Evolutionary conservation across 208 protist species (phyloP).

Genomic region (Crithidia bombi): DNA sequence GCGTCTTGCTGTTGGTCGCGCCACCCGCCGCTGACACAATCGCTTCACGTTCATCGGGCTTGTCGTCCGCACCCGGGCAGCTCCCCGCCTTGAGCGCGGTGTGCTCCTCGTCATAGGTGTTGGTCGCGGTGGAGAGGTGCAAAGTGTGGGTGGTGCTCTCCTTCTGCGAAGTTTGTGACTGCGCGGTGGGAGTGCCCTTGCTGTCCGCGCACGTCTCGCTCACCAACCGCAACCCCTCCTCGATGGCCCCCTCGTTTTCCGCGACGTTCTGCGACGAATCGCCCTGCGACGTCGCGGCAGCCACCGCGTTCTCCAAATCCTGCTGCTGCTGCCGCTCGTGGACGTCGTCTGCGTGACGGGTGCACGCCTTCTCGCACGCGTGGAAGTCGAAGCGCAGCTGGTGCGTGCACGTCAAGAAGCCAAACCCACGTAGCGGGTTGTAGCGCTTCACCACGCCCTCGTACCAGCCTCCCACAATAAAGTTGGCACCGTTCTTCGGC

Average conservation of each 20-base stretch:
- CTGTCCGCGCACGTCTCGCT: background rate
- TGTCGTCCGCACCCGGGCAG: background rate
- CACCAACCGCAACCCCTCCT: background rate
- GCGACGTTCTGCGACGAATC: background rate
- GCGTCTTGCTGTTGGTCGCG: conserved; percentile 16
- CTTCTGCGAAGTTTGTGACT: background rate
- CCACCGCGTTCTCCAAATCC: conserved; percentile 10
- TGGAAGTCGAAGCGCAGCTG: conserved; percentile 32
- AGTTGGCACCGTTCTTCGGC: conserved; percentile 51
- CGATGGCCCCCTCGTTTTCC: conserved; percentile 6
- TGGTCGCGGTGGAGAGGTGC: background rate
- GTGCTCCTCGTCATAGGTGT: background rate
- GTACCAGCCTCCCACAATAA: conserved; percentile 53
- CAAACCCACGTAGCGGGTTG: conserved; percentile 74
- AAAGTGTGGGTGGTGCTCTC: background rate
- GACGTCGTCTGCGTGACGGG: conserved; percentile 20
- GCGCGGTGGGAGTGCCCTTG: background rate
- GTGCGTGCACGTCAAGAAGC: conserved; percentile 67
- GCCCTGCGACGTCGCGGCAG: background rate
- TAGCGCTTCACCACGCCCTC: conserved; percentile 78
- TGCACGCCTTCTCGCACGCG: conserved; percentile 33
- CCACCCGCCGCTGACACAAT: background rate
- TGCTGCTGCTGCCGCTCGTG: conserved; percentile 21
- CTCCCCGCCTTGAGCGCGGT: background rate
- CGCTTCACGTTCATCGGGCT: background rate